These are phyloP conservation scores for Fraxinus cuspidata DNA, from an alignment of 257 asterid genomes.

Conservation along the genomic window DNA sequence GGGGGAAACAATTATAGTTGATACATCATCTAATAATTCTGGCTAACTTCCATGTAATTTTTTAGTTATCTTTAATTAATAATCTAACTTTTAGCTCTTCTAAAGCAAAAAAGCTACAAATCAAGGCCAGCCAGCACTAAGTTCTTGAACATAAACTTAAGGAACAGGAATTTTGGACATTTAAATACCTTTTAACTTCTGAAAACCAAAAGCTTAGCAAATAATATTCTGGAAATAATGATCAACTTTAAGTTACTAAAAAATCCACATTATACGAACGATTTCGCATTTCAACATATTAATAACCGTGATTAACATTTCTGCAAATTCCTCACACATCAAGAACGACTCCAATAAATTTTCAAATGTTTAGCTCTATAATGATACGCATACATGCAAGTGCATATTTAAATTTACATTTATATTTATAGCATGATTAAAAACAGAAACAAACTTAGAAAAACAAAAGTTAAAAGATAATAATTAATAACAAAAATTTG, in stretches of 20 bases:
- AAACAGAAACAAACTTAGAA: background rate
- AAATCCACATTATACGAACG: background rate
- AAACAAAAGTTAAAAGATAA: background rate
- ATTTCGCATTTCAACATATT: background rate
- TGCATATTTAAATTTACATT: background rate
- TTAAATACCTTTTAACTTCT: background rate
- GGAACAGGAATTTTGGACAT: background rate
- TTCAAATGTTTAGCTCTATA: background rate
- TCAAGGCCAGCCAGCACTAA: background rate
- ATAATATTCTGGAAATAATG: no score
- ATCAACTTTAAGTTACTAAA: no score
- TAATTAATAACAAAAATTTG: conserved; percentile 14
- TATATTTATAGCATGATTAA: background rate
- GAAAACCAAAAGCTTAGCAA: background rate
- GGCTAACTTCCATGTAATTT: background rate
- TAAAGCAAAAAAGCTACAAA: background rate
- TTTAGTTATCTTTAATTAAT: background rate
- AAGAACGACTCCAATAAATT: background rate
- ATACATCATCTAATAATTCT: background rate
- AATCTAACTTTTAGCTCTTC: background rate
- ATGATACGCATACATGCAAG: background rate
- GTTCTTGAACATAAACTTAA: background rate
- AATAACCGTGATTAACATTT: background rate
- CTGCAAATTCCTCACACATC: background rate
- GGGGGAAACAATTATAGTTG: conserved; percentile 3